Evolutionary conservation across 148 eudicot genomes (phyloP).

Genomic region (Rhododendron ovatum): DNA sequence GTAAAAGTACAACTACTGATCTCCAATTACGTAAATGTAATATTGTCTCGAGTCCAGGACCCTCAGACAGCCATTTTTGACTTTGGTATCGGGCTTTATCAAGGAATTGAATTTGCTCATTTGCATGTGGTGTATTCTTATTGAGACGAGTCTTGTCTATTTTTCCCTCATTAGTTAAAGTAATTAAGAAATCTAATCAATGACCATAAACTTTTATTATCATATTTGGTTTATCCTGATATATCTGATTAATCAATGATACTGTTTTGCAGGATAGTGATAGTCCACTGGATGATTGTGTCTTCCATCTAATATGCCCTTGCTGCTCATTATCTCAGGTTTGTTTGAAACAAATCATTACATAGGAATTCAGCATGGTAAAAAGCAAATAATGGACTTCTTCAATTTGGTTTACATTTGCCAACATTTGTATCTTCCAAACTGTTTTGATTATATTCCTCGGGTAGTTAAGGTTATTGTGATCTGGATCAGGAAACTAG

Average conservation of each 20-base stretch:
- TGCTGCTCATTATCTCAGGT: constrained; percentile 91
- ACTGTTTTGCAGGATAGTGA: constrained; percentile 54
- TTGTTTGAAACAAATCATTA: constrained; percentile 3
- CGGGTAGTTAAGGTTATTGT: background rate
- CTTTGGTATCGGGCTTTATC: background rate
- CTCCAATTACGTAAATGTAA: background rate
- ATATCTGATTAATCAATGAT: background rate
- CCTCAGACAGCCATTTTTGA: background rate
- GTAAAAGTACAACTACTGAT: background rate
- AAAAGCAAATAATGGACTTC: background rate
- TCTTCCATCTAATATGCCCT: constrained; percentile 80
- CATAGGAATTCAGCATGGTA: background rate
- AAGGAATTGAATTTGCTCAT: background rate
- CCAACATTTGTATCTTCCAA: background rate
- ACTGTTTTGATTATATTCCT: background rate
- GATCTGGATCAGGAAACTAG: constrained; percentile 62
- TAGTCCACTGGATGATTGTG: constrained; percentile 70
- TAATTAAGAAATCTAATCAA: background rate
- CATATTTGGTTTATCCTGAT: background rate
- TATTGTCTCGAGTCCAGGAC: background rate
- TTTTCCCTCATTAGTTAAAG: background rate
- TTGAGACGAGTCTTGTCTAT: background rate
- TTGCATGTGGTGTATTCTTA: background rate
- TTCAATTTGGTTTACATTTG: background rate
- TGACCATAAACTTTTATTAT: background rate